Conservation (phyloP, 2,329 filamentous ascomycete species). For the Aschersonia sp. region DNA sequence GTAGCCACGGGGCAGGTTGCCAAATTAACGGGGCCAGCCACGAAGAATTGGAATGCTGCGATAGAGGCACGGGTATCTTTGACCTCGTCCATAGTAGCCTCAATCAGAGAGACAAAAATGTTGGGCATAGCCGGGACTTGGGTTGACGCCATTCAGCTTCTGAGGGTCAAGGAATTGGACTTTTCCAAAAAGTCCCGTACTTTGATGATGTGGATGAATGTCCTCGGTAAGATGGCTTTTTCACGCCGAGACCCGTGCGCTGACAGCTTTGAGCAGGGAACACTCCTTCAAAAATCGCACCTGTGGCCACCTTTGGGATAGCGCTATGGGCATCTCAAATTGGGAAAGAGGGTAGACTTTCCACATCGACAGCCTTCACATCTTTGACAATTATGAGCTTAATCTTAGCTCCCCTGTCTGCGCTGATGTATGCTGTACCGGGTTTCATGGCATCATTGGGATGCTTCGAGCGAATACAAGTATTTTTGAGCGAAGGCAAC, state of each 20-base stretch:
- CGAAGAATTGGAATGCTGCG: conserved; percentile 5
- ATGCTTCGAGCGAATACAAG: conserved; percentile 10
- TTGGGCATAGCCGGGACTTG: conserved; percentile 10
- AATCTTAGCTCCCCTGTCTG: conserved; percentile 8
- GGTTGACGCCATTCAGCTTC: conserved; percentile 5
- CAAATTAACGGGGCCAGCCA: too few relatives aligned
- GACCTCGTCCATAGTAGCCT: conserved; percentile 13
- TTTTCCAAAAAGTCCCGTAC: conserved; percentile 9
- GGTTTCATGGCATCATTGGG: conserved; percentile 9
- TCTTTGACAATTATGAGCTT: conserved; percentile 11
- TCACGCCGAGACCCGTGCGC: background rate
- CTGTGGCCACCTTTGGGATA: conserved; percentile 9
- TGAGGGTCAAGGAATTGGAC: conserved; percentile 8
- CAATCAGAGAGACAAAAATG: conserved; percentile 19
- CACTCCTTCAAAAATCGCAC: conserved; percentile 5
- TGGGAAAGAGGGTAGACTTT: background rate
- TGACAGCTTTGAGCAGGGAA: background rate
- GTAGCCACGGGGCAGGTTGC: too few relatives aligned
- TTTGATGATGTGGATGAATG: conserved; percentile 8
- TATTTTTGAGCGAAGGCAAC: background rate
- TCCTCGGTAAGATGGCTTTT: conserved; percentile 6
- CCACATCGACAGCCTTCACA: conserved; percentile 7
- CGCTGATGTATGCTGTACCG: conserved; percentile 9
- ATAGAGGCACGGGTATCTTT: conserved; percentile 13
- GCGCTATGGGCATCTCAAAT: conserved; percentile 4